Evolutionary conservation across 2,329 filamentous ascomycete genomes (phyloP).

Genomic region (Penicillium oxalicum): DNA sequence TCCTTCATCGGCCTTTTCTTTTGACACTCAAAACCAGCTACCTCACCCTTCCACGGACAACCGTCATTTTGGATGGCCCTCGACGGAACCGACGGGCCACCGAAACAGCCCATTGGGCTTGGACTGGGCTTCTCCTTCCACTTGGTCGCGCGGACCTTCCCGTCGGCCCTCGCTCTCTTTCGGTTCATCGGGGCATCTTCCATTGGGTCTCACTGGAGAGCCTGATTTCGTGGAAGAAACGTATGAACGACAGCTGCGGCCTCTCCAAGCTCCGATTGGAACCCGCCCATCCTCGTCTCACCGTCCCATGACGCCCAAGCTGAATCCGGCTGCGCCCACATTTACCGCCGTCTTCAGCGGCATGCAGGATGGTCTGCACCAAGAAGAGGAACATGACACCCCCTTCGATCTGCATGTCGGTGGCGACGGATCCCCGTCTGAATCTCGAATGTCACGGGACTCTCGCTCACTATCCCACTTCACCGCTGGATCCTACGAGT

Average conservation of each 20-base stretch:
- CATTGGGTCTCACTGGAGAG: constrained; percentile 50
- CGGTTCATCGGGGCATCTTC: constrained; percentile 62
- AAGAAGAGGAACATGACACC: constrained; percentile 27
- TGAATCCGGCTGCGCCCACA: constrained; percentile 85
- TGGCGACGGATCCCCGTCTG: constrained; percentile 37
- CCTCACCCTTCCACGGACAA: constrained; percentile 75
- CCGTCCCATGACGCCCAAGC: constrained; percentile 51
- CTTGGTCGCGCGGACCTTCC: constrained; percentile 73
- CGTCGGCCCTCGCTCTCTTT: constrained; percentile 73
- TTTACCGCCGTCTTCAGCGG: constrained; percentile 68
- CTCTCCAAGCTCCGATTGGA: constrained; percentile 65
- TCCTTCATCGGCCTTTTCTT: constrained; percentile 51
- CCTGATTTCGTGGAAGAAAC: constrained; percentile 43
- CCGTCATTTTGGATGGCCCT: constrained; percentile 64
- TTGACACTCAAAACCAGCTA: constrained; percentile 50
- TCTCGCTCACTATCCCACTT: constrained; percentile 42
- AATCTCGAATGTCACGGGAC: constrained; percentile 41
- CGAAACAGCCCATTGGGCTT: constrained; percentile 47
- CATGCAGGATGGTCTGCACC: constrained; percentile 37
- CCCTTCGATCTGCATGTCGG: constrained; percentile 30
- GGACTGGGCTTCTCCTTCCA: constrained; percentile 48
- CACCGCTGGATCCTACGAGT: constrained; percentile 44
- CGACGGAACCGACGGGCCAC: constrained; percentile 49
- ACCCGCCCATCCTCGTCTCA: constrained; percentile 62
- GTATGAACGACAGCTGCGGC: constrained; percentile 44